phyloP scores from a whole-genome alignment of 495 filamentous ascomycete genomes.

The Poronia punctata region DNA sequence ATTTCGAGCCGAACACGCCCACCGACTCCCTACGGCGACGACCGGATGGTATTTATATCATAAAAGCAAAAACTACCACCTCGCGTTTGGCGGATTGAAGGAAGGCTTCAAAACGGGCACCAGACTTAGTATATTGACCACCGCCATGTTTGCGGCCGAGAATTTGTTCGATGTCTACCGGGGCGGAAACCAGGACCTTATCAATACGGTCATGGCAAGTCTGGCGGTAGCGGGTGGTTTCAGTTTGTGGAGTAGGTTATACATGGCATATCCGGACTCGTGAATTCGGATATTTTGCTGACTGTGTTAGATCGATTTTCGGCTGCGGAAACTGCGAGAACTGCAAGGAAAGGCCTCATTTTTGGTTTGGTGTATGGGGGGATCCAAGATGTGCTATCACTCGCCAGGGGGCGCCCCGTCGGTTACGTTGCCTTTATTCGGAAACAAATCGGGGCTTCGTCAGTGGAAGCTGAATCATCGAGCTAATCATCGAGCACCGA shows the following conservation, averaged over 20 bases:
- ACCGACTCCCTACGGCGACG: constrained; percentile 73
- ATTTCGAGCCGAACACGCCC: constrained; percentile 92
- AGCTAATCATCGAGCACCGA: neutral
- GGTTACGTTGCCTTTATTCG: constrained; percentile 65
- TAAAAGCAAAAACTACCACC: constrained; percentile 90
- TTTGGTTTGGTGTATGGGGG: constrained; percentile 76
- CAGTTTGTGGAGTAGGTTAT: constrained; percentile 70
- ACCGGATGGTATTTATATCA: constrained; percentile 96
- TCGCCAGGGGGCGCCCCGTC: constrained; percentile 58
- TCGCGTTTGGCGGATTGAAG: constrained; percentile 62
- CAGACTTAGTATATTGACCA: constrained; percentile 59
- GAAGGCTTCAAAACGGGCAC: constrained; percentile 71
- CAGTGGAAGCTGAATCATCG: constrained; percentile 12
- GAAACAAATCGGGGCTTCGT: constrained; percentile 28
- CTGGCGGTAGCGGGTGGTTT: constrained; percentile 77
- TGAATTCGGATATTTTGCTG: constrained; percentile 1
- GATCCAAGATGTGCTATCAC: constrained; percentile 62
- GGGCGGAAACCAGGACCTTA: constrained; percentile 58
- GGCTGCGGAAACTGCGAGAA: constrained; percentile 72
- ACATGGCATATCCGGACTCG: neutral
- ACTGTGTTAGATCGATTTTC: constrained; percentile 64
- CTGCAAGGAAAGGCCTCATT: constrained; percentile 70
- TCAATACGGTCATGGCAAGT: constrained; percentile 72
- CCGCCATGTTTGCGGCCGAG: constrained; percentile 68
- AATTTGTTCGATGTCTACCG: constrained; percentile 75